Evolutionary conservation across 1,284 basidiomycete genomes (phyloP), one percentile per base, ranked within the genome.

Genomic region (Marasmius fiardii): DNA sequence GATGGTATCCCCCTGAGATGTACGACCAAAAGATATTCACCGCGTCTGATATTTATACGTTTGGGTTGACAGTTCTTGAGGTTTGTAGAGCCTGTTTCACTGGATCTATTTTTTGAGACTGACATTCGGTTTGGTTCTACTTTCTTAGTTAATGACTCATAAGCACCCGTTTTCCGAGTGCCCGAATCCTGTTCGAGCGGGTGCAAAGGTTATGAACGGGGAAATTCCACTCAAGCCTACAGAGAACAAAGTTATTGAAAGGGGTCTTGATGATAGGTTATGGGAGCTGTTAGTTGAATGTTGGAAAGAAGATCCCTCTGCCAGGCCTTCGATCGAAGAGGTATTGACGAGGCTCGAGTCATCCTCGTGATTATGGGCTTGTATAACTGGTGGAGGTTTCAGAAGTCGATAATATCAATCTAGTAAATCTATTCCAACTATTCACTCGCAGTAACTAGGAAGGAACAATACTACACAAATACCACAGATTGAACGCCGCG

Each of bases 1-100:
- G n/a, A 45, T 81, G 81, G 78, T 74, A 80, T 54, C 80, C 82
- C 26, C 81, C 82, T 1, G 81, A 83, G 63, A 67, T 82, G 18
- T 81, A 76, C 60, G 67, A 71, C 53, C 78, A 77, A 7, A 71
- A 74, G 7, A 64, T 83, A 21, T 81, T 78, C 0, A 68, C 69
- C 12, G 68, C 69, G 33, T 76, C 80, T 7, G 82, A 84, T 55
- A 64, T 77, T 23, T 79, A 75, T 53, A 68, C 77, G 20, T 73
- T 67, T 33, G 74, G 65, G 11, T 79, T 77, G 75, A 77, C 75
- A 5, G 67, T 74, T 48, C 63, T 78, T 21, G 76, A 77, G 70
- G 75, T 76, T 10, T 54, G 64, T 56, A n/a, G n/a, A n/a, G n/a
- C n/a, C n/a, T n/a, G n/a, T 3, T 16, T 18, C 14, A 18, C 28